Evolutionary conservation across 331 rosid species (phyloP).

Genomic region (Prunus yedoensis): DNA sequence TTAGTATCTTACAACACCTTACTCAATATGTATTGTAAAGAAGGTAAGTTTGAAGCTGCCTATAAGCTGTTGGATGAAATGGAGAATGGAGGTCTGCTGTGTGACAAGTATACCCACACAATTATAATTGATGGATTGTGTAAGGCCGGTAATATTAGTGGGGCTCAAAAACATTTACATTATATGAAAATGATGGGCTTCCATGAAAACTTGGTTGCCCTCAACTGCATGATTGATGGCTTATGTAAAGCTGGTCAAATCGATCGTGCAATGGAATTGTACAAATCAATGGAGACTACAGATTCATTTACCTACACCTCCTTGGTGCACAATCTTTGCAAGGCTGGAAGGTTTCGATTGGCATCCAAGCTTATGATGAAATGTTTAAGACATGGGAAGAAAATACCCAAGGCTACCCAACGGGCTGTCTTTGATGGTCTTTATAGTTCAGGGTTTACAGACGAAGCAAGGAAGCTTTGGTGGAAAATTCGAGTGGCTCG

Average conservation of each 20-base stretch:
- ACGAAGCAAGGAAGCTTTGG: conserved; percentile 60
- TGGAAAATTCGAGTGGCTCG: conserved; percentile 41
- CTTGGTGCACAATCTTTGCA: conserved; percentile 79
- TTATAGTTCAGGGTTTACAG: conserved; percentile 41
- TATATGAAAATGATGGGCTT: conserved; percentile 54
- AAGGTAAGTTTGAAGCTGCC: conserved; percentile 65
- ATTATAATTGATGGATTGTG: conserved; percentile 67
- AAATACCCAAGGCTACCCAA: conserved; percentile 48
- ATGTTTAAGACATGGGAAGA: conserved; percentile 56
- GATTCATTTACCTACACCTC: conserved; percentile 67
- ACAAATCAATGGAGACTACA: conserved; percentile 63
- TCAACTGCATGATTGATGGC: conserved; percentile 69
- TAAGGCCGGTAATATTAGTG: conserved; percentile 47
- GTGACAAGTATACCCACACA: conserved; percentile 70
- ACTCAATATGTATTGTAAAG: conserved; percentile 58
- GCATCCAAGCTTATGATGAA: conserved; percentile 65
- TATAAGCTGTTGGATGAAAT: conserved; percentile 55
- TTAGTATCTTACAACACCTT: conserved; percentile 64
- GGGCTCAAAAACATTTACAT: conserved; percentile 55
- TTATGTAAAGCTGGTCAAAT: conserved; percentile 74
- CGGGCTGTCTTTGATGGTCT: conserved; percentile 74
- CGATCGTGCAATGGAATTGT: conserved; percentile 60
- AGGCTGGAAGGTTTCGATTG: conserved; percentile 47
- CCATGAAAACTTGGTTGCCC: conserved; percentile 61
- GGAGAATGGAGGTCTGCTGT: conserved; percentile 54